A percentile compares a stretch with the other conserved stretches of the same genome.
These are phyloP conservation scores for Licmophora abbreviata DNA, from an alignment of 108 stramenopile genomes.

Conservation along the genomic window DNA sequence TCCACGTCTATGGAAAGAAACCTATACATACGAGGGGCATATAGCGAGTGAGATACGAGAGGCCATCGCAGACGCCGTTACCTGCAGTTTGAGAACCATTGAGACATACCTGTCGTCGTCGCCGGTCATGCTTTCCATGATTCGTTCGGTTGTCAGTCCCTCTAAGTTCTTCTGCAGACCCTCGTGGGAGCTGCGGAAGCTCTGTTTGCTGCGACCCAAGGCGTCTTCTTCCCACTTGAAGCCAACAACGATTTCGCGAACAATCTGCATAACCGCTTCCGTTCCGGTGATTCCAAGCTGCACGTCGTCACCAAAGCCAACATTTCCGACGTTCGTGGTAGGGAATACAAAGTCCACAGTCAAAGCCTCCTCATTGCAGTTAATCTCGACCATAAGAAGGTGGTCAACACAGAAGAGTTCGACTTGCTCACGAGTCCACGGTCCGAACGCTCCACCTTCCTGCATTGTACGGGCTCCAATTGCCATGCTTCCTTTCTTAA, in stretches of 20 bases:
- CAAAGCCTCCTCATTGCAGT: slow-evolving; percentile 88
- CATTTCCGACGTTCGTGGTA: slow-evolving; percentile 87
- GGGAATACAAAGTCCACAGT: slow-evolving; percentile 93
- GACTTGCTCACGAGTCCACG: slow-evolving; percentile 93
- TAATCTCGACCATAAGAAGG: slow-evolving; percentile 96
- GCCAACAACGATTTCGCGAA: slow-evolving; percentile 85
- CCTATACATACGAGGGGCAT: slow-evolving; percentile 13
- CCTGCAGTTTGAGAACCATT: background rate
- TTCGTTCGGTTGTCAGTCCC: slow-evolving; percentile 71
- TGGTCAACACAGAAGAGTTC: slow-evolving; percentile 97
- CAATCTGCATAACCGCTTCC: slow-evolving; percentile 89
- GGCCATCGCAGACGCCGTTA: slow-evolving; percentile 1
- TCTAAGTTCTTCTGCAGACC: slow-evolving; percentile 83
- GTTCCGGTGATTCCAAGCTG: slow-evolving; percentile 88
- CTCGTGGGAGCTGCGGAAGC: slow-evolving; percentile 80
- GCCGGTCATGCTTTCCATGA: slow-evolving; percentile 71
- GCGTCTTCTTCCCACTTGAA: slow-evolving; percentile 97
- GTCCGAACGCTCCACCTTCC: slow-evolving; percentile 95
- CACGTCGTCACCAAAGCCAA: slow-evolving; percentile 71
- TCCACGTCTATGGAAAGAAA: slow-evolving; percentile 87
- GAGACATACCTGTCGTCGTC: slow-evolving; percentile 58
- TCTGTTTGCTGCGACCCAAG: slow-evolving; percentile 85
- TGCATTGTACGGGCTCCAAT: slow-evolving; percentile 96
- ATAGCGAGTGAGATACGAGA: background rate
- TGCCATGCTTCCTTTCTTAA: slow-evolving; percentile 71